Percentiles rank a stretch among this genome's conserved stretches.
phyloP scores from a whole-genome alignment of 352 stramenopile species.

The Phytophthora kernoviae region DNA sequence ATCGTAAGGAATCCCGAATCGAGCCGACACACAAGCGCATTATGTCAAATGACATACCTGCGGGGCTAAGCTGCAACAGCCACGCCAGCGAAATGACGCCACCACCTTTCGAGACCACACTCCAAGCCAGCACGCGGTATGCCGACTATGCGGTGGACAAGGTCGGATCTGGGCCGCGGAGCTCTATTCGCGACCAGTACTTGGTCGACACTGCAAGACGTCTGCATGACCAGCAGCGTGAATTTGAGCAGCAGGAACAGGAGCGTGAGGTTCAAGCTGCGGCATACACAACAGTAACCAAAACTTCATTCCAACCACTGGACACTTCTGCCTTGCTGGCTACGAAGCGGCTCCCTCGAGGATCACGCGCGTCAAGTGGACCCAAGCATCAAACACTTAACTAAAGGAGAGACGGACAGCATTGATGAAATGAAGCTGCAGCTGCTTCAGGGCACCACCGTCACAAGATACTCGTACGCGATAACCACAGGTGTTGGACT shows the following conservation, averaged over 20 bases:
- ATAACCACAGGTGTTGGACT: constrained; percentile 59
- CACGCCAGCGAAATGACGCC: constrained; percentile 29
- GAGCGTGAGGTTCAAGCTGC: constrained; percentile 24
- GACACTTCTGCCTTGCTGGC: constrained; percentile 37
- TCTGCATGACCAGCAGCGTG: constrained; percentile 41
- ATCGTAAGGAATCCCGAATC: constrained; percentile 44
- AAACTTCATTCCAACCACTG: constrained; percentile 44
- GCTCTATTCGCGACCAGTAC: constrained; percentile 47
- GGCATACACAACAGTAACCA: constrained; percentile 30
- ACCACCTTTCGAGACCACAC: constrained; percentile 57
- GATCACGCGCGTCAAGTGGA: constrained; percentile 51
- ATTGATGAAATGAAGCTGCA: constrained; percentile 76
- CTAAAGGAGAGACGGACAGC: constrained; percentile 69
- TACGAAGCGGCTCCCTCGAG: constrained; percentile 49
- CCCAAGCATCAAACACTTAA: constrained; percentile 58
- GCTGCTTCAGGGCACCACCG: constrained; percentile 39
- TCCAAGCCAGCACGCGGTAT: constrained; percentile 59
- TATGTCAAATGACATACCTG: constrained; percentile 40
- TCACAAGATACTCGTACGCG: constrained; percentile 77
- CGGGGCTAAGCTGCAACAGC: constrained; percentile 32
- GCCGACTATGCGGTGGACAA: constrained; percentile 41
- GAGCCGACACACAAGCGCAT: constrained; percentile 63
- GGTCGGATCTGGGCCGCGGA: constrained; percentile 37
- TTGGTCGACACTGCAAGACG: constrained; percentile 47
- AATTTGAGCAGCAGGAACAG: constrained; percentile 29